Evolutionary conservation across 2,329 filamentous ascomycete species (phyloP).

Genomic region (Trichoderma sp.): DNA sequence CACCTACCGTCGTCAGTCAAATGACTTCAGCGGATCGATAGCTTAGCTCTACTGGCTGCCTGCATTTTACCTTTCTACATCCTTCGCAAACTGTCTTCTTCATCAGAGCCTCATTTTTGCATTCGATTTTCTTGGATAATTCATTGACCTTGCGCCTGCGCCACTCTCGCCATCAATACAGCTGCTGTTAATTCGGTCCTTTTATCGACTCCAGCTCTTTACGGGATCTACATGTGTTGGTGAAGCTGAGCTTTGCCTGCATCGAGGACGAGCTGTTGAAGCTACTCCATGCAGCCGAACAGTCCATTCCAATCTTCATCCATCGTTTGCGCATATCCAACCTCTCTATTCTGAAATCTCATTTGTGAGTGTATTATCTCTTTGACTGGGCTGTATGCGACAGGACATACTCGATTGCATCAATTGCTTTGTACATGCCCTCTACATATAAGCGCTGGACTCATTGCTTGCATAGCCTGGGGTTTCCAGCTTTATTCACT

Average conservation of each 20-base stretch:
- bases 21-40: not conserved
- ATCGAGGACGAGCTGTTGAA: not conserved
- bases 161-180: not conserved
- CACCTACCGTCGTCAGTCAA: not conserved
- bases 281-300: not conserved
- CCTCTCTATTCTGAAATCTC: not conserved
- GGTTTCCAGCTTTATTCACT: not conserved
- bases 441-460: not conserved
- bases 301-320: not conserved
- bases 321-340: not conserved
- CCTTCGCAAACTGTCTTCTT: not conserved
- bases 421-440: not conserved
- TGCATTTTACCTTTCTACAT: not conserved
- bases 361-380: not conserved
- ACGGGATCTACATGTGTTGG: not conserved
- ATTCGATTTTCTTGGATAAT: not conserved
- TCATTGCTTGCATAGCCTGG: not conserved
- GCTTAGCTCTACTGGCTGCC: not conserved
- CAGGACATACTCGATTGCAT: not conserved
- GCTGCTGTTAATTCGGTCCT: not conserved
- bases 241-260: not conserved
- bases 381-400: not conserved
- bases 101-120: not conserved
- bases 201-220: not conserved
- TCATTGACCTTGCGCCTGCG: not conserved